Evolutionary conservation across 2,329 filamentous ascomycete species (phyloP).

Genomic region (Chaetothyriales sp.): DNA sequence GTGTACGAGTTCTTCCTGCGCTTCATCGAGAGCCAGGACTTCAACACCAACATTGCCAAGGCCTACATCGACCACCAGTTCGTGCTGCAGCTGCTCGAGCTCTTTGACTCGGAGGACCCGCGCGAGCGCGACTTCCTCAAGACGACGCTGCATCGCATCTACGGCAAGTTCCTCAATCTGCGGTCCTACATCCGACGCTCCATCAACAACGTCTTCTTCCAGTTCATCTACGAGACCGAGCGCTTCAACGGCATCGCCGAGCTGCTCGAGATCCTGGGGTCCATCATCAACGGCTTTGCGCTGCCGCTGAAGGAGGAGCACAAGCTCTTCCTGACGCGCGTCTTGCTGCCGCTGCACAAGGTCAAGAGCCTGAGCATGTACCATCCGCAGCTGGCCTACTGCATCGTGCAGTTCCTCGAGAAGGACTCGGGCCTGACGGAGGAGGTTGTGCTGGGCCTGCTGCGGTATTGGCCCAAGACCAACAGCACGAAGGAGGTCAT

Average conservation of each 20-base stretch:
- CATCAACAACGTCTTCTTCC: conserved; percentile 99
- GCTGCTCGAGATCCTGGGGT: conserved; percentile 87
- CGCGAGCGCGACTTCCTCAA: conserved; percentile 95
- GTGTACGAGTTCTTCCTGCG: conserved; percentile 98
- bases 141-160: conserved; percentile 93
- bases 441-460: conserved; percentile 84
- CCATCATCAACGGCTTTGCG: conserved; percentile 98
- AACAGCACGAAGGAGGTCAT: conserved; percentile 99
- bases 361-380: conserved; percentile 99
- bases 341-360: conserved; percentile 88
- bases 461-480: conserved; percentile 97
- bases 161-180: conserved; percentile 96
- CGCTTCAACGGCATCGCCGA: conserved; percentile 97
- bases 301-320: conserved; percentile 95
- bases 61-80: conserved; percentile 98
- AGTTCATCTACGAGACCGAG: conserved; percentile 97
- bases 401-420: conserved; percentile 95
- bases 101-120: conserved; percentile 97
- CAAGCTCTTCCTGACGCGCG: conserved; percentile 90
- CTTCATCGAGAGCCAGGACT: conserved; percentile 98
- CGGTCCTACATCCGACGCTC: conserved; percentile 94
- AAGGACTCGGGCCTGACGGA: conserved; percentile 95
- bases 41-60: conserved; percentile 99
- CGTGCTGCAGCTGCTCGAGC: conserved; percentile 82
- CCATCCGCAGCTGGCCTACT: conserved; percentile 94